Percentiles rank a stretch among this genome's conserved stretches.
Evolutionary conservation across 202 grass and related monocot genomes (phyloP).

Genomic region (Eragrostis tef): DNA sequence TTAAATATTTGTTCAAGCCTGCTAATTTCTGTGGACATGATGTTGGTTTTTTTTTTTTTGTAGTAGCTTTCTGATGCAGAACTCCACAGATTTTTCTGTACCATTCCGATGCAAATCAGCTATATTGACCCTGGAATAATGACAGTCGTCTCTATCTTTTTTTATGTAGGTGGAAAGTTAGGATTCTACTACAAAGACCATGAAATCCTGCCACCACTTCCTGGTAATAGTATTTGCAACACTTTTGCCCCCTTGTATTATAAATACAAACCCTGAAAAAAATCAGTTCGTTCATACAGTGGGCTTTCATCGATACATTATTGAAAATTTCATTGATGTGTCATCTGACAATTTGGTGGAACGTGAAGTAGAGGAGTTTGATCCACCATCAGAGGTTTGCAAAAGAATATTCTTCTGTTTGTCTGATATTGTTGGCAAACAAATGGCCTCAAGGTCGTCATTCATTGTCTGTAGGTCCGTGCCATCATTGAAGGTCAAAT

Average conservation of each 20-base stretch:
- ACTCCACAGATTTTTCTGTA: not conserved
- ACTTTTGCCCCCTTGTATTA: not conserved
- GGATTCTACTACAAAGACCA: conserved; percentile 99
- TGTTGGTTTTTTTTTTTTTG: not conserved
- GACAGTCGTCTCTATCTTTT: conserved; percentile 16
- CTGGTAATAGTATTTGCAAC: conserved; percentile 51
- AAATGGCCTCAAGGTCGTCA: not conserved
- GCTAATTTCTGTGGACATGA: not conserved
- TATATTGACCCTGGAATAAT: conserved; percentile 5
- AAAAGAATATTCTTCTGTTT: not conserved
- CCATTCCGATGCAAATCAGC: not conserved
- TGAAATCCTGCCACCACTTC: conserved; percentile 91
- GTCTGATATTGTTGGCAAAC: not conserved
- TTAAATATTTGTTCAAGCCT: not conserved
- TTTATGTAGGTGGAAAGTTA: conserved; percentile 67
- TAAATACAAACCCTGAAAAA: not conserved
- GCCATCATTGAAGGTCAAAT: conserved; percentile 87
- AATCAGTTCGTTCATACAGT: conserved; percentile 44
- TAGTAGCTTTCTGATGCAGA: not conserved
- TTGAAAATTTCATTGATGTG: conserved; percentile 51
- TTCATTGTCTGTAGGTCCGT: conserved; percentile 52
- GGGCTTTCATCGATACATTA: conserved; percentile 70
- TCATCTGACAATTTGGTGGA: conserved; percentile 55
- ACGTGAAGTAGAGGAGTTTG: conserved; percentile 67
- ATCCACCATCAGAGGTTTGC: conserved; percentile 77